These are phyloP conservation scores for Botrytis medusae DNA, from an alignment of 2,329 filamentous ascomycete genomes.

Conservation along the genomic window DNA sequence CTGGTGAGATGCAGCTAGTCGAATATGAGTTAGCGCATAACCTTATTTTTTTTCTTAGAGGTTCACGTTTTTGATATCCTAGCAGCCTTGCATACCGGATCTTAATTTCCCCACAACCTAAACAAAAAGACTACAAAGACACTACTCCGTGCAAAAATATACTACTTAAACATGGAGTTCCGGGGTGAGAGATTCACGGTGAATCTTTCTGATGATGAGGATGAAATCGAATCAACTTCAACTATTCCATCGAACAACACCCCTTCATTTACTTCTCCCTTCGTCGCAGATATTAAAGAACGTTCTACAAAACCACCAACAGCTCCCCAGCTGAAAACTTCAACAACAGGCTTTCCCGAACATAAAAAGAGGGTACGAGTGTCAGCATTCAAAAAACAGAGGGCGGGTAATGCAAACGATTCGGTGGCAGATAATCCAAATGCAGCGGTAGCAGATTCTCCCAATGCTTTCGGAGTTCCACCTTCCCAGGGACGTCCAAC, in stretches of 20 bases:
- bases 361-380: conserved; percentile 73
- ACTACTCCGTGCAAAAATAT: not conserved
- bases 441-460: conserved; percentile 23
- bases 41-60: conserved; percentile 19
- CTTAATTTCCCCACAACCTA: conserved; percentile 21
- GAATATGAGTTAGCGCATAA: conserved; percentile 7
- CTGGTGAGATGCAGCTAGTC: conserved; percentile 20
- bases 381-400: conserved; percentile 79
- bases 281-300: conserved; percentile 77
- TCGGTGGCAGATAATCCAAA: conserved; percentile 25
- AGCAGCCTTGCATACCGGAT: conserved; percentile 21
- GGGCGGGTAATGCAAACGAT: conserved; percentile 34
- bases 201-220: conserved; percentile 56
- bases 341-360: conserved; percentile 76
- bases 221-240: conserved; percentile 37
- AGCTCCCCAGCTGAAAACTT: conserved; percentile 58
- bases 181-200: conserved; percentile 61
- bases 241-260: conserved; percentile 34
- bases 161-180: conserved; percentile 46
- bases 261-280: conserved; percentile 40
- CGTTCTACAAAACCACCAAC: conserved; percentile 64
- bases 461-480: conserved; percentile 28
- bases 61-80: conserved; percentile 7
- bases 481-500: conserved; percentile 26
- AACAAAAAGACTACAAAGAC: not conserved